Conservation (phyloP, 1,284 basidiomycete genomes). For the Rhodotorula sp. region DNA sequence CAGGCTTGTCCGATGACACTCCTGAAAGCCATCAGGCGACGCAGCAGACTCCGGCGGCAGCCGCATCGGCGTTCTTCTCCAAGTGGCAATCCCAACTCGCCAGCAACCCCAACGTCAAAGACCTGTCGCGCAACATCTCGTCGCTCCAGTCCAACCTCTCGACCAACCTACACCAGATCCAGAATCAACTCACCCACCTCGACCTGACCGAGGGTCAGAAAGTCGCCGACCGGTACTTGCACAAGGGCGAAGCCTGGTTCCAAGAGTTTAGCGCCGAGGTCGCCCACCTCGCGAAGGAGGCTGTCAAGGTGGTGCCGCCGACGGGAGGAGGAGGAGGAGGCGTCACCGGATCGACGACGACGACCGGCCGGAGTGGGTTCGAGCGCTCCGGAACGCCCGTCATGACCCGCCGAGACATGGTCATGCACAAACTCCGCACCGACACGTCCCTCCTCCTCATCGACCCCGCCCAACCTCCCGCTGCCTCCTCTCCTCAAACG, state of each 20-base stretch:
- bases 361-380: constrained; percentile 28
- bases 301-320: constrained; percentile 85
- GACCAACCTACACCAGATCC: constrained; percentile 32
- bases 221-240: constrained; percentile 40
- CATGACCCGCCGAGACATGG: constrained; percentile 70
- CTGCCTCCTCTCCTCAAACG: constrained; percentile 1
- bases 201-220: constrained; percentile 32
- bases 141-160: constrained; percentile 26
- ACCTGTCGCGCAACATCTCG: constrained; percentile 24
- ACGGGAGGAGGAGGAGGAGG: constrained; percentile 29
- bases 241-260: constrained; percentile 43
- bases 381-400: constrained; percentile 18
- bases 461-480: constrained; percentile 60
- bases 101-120: constrained; percentile 28
- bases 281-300: constrained; percentile 58
- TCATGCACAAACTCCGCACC: constrained; percentile 69
- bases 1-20: neutral
- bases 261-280: constrained; percentile 39
- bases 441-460: constrained; percentile 72
- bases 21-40: neutral
- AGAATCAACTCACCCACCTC: constrained; percentile 37
- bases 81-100: constrained; percentile 21
- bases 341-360: constrained; percentile 30
- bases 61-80: constrained; percentile 42
- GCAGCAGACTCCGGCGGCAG: constrained; percentile 25